Evolutionary conservation across 768 basidiomycete genomes (phyloP).

Genomic region (Calocera viscosa): DNA sequence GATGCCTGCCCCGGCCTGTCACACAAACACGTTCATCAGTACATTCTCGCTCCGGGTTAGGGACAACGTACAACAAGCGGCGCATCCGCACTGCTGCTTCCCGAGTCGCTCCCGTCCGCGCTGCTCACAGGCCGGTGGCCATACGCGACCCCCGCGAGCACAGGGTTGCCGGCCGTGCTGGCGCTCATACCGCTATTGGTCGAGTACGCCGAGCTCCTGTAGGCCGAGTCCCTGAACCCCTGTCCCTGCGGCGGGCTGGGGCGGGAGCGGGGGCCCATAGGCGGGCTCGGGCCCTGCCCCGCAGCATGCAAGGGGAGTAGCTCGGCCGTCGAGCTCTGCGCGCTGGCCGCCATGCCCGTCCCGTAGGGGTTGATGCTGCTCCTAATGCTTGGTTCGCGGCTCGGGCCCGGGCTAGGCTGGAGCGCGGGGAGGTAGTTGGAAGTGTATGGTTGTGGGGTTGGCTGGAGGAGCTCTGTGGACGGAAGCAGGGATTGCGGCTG

Average conservation of each 20-base stretch:
- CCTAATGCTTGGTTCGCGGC: background rate
- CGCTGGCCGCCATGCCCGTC: background rate
- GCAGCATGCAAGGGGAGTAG: background rate
- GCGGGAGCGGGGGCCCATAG: background rate
- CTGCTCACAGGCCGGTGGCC: background rate
- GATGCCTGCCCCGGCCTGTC: background rate
- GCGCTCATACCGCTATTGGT: background rate
- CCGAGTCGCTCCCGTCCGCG: background rate
- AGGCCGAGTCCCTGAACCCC: background rate
- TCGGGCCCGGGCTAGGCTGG: background rate
- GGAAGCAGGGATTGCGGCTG: background rate
- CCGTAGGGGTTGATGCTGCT: background rate
- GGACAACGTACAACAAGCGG: background rate
- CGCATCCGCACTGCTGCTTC: background rate
- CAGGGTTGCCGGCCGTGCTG: background rate
- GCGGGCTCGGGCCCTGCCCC: background rate
- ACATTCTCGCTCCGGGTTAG: background rate
- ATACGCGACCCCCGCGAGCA: background rate
- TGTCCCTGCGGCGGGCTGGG: background rate
- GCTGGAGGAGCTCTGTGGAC: background rate
- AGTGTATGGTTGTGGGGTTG: background rate
- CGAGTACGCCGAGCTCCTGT: background rate
- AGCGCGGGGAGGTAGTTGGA: background rate
- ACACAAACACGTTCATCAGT: background rate
- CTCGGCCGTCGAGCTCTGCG: slow-evolving; percentile 2